Conservation (phyloP, 2,329 filamentous ascomycete species). For the Pseudogymnoascus sp. region DNA sequence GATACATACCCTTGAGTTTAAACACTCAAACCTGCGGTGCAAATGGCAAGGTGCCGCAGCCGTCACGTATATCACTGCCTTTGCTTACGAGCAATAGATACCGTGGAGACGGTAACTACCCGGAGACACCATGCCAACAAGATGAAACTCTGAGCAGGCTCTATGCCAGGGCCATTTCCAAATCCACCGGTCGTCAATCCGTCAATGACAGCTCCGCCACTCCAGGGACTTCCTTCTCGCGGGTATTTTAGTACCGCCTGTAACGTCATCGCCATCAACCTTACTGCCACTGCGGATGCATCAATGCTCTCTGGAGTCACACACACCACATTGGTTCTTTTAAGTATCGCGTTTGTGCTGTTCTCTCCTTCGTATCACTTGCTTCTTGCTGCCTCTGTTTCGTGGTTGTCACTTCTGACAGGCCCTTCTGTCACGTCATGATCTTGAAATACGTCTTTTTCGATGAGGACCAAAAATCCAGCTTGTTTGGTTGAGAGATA, state of each 20-base stretch:
- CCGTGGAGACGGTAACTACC: neutral
- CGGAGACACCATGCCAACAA: neutral
- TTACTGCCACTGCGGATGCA: neutral
- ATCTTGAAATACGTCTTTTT: neutral
- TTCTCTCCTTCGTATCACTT: neutral
- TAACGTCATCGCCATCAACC: neutral
- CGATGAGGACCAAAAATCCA: neutral
- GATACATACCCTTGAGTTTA: neutral
- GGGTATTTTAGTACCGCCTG: neutral
- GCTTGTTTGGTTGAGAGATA: neutral
- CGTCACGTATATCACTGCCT: neutral
- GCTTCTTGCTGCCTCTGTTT: neutral
- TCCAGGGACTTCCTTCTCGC: neutral
- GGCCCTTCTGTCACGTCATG: neutral
- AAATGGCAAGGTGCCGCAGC: neutral
- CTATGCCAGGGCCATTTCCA: neutral
- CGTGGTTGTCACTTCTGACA: neutral
- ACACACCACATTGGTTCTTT: neutral
- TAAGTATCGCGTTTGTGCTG: neutral
- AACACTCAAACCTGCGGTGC: neutral
- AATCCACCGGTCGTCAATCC: neutral
- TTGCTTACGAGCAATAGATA: neutral
- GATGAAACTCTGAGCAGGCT: neutral
- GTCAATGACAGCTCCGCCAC: neutral
- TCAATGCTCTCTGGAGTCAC: neutral